Evolutionary conservation across 306 rosid species (phyloP).

Genomic region (Quercus wislizeni): DNA sequence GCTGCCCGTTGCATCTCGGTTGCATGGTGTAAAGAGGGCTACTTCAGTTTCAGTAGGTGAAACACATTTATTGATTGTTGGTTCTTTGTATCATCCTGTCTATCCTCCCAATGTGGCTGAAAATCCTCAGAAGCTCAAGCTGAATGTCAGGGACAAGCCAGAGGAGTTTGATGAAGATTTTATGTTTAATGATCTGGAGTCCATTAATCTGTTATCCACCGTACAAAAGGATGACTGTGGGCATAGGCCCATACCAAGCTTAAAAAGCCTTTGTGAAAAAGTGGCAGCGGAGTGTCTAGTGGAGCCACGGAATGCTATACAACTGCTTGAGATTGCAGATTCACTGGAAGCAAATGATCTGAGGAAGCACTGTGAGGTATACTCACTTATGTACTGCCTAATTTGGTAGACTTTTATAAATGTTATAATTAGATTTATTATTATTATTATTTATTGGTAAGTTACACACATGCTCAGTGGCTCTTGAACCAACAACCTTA

Average conservation of each 20-base stretch:
- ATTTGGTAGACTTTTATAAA: not conserved
- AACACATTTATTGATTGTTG: conserved; percentile 77
- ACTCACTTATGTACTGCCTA: not conserved
- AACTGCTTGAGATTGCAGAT: conserved; percentile 86
- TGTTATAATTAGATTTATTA: not conserved
- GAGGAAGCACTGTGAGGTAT: conserved; percentile 87
- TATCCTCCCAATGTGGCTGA: conserved; percentile 41
- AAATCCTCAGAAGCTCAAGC: conserved; percentile 39
- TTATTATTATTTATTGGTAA: too few species aligned
- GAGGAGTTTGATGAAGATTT: conserved; percentile 68
- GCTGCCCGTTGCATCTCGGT: conserved; percentile 65
- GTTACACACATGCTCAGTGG: too few species aligned
- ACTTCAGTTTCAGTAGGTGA: conserved; percentile 90
- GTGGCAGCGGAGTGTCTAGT: conserved; percentile 82
- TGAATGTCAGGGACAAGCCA: conserved; percentile 38
- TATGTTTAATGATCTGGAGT: conserved; percentile 55
- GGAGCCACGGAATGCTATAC: conserved; percentile 92
- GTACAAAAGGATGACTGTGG: conserved; percentile 36
- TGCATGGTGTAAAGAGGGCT: conserved; percentile 84
- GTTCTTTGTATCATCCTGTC: conserved; percentile 78
- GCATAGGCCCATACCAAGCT: conserved; percentile 54
- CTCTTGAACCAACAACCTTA: too few species aligned
- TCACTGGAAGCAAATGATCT: conserved; percentile 77
- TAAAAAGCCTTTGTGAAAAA: conserved; percentile 85
- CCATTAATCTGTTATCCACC: conserved; percentile 23